Evolutionary conservation across 2,329 filamentous ascomycete genomes (phyloP).

Genomic region (Teratosphaeria viscida): DNA sequence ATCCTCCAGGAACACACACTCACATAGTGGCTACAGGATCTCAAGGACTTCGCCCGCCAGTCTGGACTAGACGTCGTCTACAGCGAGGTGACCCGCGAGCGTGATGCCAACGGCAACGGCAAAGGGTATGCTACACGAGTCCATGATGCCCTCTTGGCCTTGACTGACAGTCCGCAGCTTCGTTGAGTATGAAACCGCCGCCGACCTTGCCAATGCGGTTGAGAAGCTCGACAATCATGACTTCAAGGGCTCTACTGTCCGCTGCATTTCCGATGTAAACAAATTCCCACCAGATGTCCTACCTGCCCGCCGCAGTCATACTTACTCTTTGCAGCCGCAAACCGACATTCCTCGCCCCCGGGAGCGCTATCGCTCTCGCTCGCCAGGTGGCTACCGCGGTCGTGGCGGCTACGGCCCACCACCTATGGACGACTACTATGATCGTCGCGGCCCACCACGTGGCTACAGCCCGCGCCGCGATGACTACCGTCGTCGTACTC

Average conservation of each 20-base stretch:
- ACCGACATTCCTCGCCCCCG: slow-evolving; percentile 52
- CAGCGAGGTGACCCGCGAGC: slow-evolving; percentile 87
- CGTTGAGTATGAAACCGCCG: slow-evolving; percentile 91
- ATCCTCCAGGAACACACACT: background rate
- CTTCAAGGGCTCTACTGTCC: slow-evolving; percentile 82
- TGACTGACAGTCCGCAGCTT: slow-evolving; percentile 51
- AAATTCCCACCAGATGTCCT: background rate
- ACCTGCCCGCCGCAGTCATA: background rate
- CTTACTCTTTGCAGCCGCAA: slow-evolving; percentile 50
- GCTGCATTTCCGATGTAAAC: slow-evolving; percentile 74
- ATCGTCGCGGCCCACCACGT: slow-evolving; percentile 68
- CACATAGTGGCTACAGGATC: slow-evolving; percentile 58
- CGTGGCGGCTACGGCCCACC: slow-evolving; percentile 44
- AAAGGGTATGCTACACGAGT: slow-evolving; percentile 59
- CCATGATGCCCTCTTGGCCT: background rate
- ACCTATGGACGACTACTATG: slow-evolving; percentile 62
- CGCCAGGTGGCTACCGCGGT: slow-evolving; percentile 43
- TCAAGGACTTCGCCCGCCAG: slow-evolving; percentile 98
- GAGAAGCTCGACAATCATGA: slow-evolving; percentile 89
- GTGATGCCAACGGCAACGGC: slow-evolving; percentile 49
- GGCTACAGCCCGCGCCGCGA: slow-evolving; percentile 77
- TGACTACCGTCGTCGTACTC: slow-evolving; percentile 78
- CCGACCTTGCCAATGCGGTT: slow-evolving; percentile 79
- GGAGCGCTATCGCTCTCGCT: slow-evolving; percentile 67
- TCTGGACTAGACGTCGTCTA: slow-evolving; percentile 97